phyloP scores from a whole-genome alignment of 805 yeast species.

The Starmera quercuum region DNA sequence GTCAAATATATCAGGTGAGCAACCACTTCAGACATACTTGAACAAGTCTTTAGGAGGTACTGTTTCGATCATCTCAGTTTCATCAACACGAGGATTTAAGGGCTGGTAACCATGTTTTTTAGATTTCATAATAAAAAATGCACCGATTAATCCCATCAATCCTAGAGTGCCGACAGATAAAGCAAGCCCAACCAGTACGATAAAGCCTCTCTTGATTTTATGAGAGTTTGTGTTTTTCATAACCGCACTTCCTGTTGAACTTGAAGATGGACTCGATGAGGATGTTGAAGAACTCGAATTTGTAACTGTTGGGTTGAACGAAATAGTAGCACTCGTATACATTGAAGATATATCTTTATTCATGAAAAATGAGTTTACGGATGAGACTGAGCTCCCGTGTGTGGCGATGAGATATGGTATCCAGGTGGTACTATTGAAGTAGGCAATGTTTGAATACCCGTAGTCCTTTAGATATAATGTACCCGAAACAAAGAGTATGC shows the following conservation, averaged over 20 bases:
- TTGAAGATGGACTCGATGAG: slow-evolving; percentile 10
- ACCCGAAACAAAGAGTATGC: slow-evolving; percentile 54
- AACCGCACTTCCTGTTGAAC: slow-evolving; percentile 6
- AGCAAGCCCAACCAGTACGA: slow-evolving; percentile 64
- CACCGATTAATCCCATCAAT: slow-evolving; percentile 33
- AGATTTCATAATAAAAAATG: slow-evolving; percentile 26
- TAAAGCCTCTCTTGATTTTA: slow-evolving; percentile 44
- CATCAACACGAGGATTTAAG: slow-evolving; percentile 48
- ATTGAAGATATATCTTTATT: slow-evolving; percentile 30
- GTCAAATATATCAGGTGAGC: background rate
- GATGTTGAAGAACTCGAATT: slow-evolving; percentile 12
- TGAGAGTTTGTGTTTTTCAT: slow-evolving; percentile 7
- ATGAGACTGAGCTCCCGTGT: slow-evolving; percentile 14
- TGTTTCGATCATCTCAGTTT: slow-evolving; percentile 50
- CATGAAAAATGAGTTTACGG: slow-evolving; percentile 23
- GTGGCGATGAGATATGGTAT: slow-evolving; percentile 49
- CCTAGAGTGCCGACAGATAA: slow-evolving; percentile 47
- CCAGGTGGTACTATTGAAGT: slow-evolving; percentile 63
- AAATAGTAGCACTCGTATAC: slow-evolving; percentile 18
- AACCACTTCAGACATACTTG: slow-evolving; percentile 20
- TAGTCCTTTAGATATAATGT: slow-evolving; percentile 35
- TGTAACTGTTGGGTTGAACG: slow-evolving; percentile 11
- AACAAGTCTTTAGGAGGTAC: slow-evolving; percentile 54
- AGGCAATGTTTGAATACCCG: slow-evolving; percentile 55
- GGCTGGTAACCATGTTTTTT: slow-evolving; percentile 35